Evolutionary conservation across 768 basidiomycete species (phyloP), one percentile per base, ranked within the genome.

Genomic region (Termitomyces sp.): DNA sequence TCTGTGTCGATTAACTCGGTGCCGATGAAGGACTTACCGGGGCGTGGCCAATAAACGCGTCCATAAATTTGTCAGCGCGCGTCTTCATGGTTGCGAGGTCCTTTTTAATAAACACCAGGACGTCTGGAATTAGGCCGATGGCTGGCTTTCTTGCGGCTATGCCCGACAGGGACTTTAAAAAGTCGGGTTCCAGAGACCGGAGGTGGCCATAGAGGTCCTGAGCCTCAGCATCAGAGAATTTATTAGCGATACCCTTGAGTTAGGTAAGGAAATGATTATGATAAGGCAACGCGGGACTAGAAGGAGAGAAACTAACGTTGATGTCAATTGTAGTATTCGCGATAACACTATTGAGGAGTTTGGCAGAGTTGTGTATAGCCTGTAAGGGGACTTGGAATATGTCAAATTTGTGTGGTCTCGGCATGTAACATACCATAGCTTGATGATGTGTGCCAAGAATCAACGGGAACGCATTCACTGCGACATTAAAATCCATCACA

Each of bases 311-410:
- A 65, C 66, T 16, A 46, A 71, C 72, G 11, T 62, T 60, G 3
- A 66, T 66, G 42, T 74, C 74, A 8, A 63, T 58, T 12, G 72
- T 71, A 4, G 65, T 70, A 11, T 60, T 55, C 53, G 70, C 61
- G 16, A 74, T 48, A 2, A 69, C 48, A n/a, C 61, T 62, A 13
- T 58, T 61, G 12, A 72, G 57, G 34, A 31, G 62, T 4, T 50
- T 64, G 4, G 73, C 67, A 50, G 61, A 64, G 13, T 48, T 70
- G 65, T 75, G 75, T 58, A 76, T 72, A 5, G 63, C 59, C 74
- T 75, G 18, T n/a, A 8, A 13, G 5, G 45, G 24, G 27, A n/a
- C n/a, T 44, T 15, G 15, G n/a, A n/a, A n/a, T n/a, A 11, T 1
- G 1, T n/a, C 39, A 41, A n/a, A 5, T 0, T 45, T 24, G 3